phyloP scores from a whole-genome alignment of 225 moss, liverwort and hornwort genomes.

The Neckera pumila region DNA sequence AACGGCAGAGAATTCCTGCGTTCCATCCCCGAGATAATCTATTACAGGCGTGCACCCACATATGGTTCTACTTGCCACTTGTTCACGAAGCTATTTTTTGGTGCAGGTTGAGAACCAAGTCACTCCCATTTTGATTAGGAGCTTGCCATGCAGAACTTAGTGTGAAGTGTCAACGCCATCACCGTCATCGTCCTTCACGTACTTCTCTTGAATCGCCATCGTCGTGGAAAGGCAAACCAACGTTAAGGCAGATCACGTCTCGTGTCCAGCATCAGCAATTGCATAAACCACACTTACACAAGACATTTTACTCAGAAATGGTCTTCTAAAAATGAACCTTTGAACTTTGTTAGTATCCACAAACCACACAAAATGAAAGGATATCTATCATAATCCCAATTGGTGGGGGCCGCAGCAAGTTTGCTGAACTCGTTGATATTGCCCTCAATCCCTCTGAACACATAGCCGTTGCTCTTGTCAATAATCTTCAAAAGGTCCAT shows the following conservation, averaged over 20 bases:
- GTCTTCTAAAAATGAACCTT: background rate
- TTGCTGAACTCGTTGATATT: slow-evolving; percentile 76
- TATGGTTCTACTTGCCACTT: background rate
- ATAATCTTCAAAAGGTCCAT: slow-evolving; percentile 82
- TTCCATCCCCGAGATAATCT: background rate
- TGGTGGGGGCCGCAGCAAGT: slow-evolving; percentile 72
- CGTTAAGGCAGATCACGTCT: slow-evolving; percentile 19
- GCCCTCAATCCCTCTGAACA: slow-evolving; percentile 87
- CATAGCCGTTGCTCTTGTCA: slow-evolving; percentile 98
- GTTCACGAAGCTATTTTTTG: background rate
- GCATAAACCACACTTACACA: background rate
- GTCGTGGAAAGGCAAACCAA: slow-evolving; percentile 36
- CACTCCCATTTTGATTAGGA: background rate
- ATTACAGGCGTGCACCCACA: background rate
- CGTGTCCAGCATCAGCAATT: background rate
- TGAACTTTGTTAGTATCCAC: background rate
- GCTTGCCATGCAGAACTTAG: background rate
- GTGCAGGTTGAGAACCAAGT: background rate
- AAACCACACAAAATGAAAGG: slow-evolving; percentile 19
- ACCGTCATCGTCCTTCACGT: slow-evolving; percentile 52
- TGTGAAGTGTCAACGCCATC: background rate
- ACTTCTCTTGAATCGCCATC: slow-evolving; percentile 90
- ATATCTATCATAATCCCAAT: slow-evolving; percentile 99
- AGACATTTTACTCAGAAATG: background rate
- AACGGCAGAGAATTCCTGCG: background rate